Base-by-base conservation (phyloP, 2,329 filamentous ascomycete species). In the Phaeosphaeriaceae sp. region DNA sequence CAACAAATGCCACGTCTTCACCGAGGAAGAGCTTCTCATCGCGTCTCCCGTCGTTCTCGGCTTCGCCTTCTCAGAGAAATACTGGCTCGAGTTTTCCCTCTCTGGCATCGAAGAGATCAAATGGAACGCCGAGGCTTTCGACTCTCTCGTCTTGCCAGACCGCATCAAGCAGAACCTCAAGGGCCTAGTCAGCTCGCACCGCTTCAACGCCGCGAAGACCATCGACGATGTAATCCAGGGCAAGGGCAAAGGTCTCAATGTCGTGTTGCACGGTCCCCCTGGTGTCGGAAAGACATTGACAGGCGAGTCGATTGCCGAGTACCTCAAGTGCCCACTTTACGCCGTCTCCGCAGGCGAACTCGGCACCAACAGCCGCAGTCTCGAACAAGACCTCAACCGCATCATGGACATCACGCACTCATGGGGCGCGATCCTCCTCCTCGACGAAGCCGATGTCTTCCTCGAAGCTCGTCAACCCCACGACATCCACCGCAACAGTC, bases 211-310 rank as follows among this genome's bases (percentile, higher is more conserved):
- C 0, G 88, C 91, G 1, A 87, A 91, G 70, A 94, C 90, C 52
- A 93, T 96, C 64, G 92, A 96, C 77, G 93, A 85, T 57, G 81
- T 84, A n/a, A 81, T 84, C 8, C 81, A 83, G 68, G 93, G 92
- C 70, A 97, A 97, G 76, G 93, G 93, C 59, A 93, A 92, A 70
- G 93, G 93, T 0, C 87, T 97, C 17, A 92, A 96, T 40, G 84
- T 87, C 42, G 91, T 97, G 1, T 85, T 97, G 0, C 92, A 96
- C 67, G 74, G 74, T 3, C 91, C 92, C 4, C 93, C 93, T 0
- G 93, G 93, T 19, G 94, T 93, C 0, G 93, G 93, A 52, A 97
- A 97, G 80, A 96, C 93, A 0, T 83, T 97, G 6, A 97, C 93
- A 0, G 93, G 92, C 0, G 92, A 97, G 74, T 91, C 90, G 11